Base-by-base conservation (phyloP, 225 moss, liverwort and hornwort genomes). In the Bryoerythrophyllum caledonicum region DNA sequence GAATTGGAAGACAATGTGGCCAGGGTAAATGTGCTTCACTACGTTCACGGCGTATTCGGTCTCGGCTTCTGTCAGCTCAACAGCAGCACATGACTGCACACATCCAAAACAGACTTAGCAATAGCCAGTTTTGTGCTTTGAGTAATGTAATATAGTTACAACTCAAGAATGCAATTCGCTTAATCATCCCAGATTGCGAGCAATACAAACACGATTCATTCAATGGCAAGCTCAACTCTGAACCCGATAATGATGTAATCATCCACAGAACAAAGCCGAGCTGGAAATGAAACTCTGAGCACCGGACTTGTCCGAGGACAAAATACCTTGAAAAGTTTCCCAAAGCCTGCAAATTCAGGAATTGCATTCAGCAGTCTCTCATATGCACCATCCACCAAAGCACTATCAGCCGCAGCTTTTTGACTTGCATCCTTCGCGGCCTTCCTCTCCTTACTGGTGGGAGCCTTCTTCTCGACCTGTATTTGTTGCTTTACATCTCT, bases 51-150 rank as follows among this genome's bases (percentile, higher is more conserved):
- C 83, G 70, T 96, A 96, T 80, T 94, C 94, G 2, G 92, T 91
- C 77, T 94, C 96, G 51, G 92, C 91, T 82, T 97, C 94, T 56
- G 94, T 94, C 44, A 97, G 90, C 78, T 97, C 94, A 56, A 91
- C 89, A 77, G 70, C 77, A 79, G 76, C 65, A 23, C 92, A 94
- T 72, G 96, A 97, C 94, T 95, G 86, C 78, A 82, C 74, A 89
- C 67, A 75, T 56, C 7, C 69, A 74, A 60, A 61, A 61, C 27
- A 40, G 32, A 63, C 64, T 79, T 51, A 72, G 28, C 34, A 63
- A 75, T 23, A 24, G 52, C 60, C 21, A 25, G 6, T 43, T 59
- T 30, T 67, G 30, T 21, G 16, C 19, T 55, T 2, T 23, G 2
- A n/a, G n/a, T 20, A 16, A 44, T 37, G 46, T 3, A 27, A 37